Conservation (phyloP, 2,329 filamentous ascomycete species). For the Rhinocladiella similis region DNA sequence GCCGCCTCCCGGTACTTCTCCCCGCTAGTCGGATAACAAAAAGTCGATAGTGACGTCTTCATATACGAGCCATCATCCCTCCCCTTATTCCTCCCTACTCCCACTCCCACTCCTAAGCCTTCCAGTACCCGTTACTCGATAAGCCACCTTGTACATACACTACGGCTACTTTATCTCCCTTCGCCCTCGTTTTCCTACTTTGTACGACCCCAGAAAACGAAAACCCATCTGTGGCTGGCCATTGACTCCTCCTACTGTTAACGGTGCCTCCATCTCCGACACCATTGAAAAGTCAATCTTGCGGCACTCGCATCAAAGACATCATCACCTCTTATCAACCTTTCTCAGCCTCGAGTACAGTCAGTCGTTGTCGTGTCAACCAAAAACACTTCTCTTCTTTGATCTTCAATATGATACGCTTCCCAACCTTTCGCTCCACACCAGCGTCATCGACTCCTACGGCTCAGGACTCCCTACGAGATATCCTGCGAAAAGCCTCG, state of each 20-base stretch:
- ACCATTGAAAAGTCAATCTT: background rate
- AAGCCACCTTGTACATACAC: no score
- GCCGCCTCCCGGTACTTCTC: background rate
- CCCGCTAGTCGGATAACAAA: no score
- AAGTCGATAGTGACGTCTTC: no score
- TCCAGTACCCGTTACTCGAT: background rate
- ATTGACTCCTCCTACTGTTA: no score
- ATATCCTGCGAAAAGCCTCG: slow-evolving; percentile 18
- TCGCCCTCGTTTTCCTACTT: background rate
- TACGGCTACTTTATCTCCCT: background rate
- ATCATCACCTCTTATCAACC: no score
- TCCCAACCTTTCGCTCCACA: slow-evolving; percentile 17
- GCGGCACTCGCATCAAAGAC: background rate
- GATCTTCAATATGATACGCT: slow-evolving; percentile 16
- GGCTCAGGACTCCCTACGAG: slow-evolving; percentile 14
- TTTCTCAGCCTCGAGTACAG: no score
- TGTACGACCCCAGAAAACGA: background rate
- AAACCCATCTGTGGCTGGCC: no score
- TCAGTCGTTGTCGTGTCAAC: background rate
- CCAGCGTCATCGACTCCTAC: slow-evolving; percentile 5
- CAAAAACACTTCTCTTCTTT: background rate
- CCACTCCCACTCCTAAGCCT: background rate
- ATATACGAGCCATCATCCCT: background rate
- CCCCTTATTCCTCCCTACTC: background rate
- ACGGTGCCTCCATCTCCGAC: no score